phyloP scores from a whole-genome alignment of 345 rosid genomes.

The Bretschneidera sinensis region DNA sequence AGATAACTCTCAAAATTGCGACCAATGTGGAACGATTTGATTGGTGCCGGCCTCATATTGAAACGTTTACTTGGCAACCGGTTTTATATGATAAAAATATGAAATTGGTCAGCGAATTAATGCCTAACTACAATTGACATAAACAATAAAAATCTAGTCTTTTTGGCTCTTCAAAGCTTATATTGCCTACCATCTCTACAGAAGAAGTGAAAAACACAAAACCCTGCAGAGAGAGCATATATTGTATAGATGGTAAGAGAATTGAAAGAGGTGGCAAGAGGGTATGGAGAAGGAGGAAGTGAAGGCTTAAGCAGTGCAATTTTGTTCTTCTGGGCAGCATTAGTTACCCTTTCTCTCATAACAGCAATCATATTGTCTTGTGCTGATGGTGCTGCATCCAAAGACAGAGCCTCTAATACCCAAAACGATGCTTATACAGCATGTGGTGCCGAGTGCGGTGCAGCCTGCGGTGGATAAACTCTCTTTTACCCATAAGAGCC shows the following conservation, averaged over 20 bases:
- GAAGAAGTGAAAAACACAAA: too few species aligned
- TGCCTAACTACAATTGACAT: too few species aligned
- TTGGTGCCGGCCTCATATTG: too few species aligned
- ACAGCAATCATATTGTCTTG: constrained; percentile 36
- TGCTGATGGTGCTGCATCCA: constrained; percentile 33
- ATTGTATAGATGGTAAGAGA: constrained; percentile 27
- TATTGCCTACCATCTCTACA: too few species aligned
- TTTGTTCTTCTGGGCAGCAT: constrained; percentile 27
- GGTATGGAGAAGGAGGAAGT: constrained; percentile 1
- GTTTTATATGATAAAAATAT: too few species aligned
- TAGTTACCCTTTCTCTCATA: constrained; percentile 32
- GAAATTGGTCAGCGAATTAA: too few species aligned
- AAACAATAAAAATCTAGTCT: neutral
- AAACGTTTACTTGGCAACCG: too few species aligned
- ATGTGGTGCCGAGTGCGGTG: constrained; percentile 44
- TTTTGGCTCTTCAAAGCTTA: neutral
- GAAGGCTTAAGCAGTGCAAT: constrained; percentile 7
- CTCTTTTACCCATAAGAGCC: too few species aligned
- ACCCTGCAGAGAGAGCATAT: neutral
- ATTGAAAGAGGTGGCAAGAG: constrained; percentile 16
- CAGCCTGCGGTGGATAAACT: constrained; percentile 46
- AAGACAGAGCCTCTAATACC: constrained; percentile 23
- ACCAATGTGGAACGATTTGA: too few species aligned
- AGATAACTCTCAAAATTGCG: too few species aligned
- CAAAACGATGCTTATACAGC: constrained; percentile 23